Evolutionary conservation across 176 grass and related monocot species (phyloP).

Genomic region (Raddia distichophylla): DNA sequence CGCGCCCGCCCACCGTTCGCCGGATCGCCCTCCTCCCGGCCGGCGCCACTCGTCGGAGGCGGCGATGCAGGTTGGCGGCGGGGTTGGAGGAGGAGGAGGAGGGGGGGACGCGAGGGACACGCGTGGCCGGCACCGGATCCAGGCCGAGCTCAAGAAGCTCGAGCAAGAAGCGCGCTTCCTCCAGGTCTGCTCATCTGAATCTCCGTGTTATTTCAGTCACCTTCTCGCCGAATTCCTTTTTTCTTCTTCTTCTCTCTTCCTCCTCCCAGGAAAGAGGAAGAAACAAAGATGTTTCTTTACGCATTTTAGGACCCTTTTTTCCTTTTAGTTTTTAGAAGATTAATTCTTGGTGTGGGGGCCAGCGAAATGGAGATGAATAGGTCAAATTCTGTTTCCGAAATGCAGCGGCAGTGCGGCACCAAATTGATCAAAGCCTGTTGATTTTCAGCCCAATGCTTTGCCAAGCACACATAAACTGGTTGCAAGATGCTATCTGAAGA

Average conservation of each 20-base stretch:
- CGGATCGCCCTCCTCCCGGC: neutral
- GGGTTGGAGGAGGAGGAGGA: no score
- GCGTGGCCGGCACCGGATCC: constrained; percentile 66
- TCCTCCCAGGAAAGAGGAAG: neutral
- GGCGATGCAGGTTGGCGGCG: constrained; percentile 49
- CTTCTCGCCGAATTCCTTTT: neutral
- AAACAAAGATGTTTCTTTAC: neutral
- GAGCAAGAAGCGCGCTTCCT: constrained; percentile 66
- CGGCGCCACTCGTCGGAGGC: neutral
- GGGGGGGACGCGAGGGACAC: constrained; percentile 38
- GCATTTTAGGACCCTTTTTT: neutral
- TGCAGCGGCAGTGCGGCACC: neutral
- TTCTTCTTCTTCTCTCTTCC: neutral
- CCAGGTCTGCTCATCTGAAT: constrained; percentile 34
- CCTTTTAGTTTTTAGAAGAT: neutral
- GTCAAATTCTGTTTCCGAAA: neutral
- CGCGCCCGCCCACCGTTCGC: neutral
- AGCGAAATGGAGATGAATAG: neutral
- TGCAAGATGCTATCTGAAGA: neutral
- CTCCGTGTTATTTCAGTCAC: neutral
- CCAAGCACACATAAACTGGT: neutral
- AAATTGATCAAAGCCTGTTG: neutral
- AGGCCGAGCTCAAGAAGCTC: constrained; percentile 72
- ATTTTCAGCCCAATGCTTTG: neutral
- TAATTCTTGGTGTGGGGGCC: neutral